Evolutionary conservation across 805 yeast genomes (phyloP).

Genomic region (Saccharomycopsis sp.): DNA sequence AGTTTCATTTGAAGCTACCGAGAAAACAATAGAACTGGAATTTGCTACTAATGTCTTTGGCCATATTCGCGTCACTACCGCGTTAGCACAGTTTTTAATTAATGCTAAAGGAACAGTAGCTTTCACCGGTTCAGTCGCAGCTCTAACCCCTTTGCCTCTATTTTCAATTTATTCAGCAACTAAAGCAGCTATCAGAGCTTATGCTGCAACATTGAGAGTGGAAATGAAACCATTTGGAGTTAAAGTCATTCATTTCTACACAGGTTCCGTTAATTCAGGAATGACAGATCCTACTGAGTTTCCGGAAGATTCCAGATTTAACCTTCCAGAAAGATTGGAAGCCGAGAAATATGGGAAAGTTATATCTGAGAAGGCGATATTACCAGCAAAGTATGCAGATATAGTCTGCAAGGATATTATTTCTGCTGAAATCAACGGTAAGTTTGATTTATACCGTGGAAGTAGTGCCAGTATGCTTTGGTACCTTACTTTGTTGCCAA

Average conservation of each 20-base stretch:
- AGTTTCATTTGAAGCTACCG: slow-evolving; percentile 30
- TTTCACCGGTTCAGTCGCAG: slow-evolving; percentile 34
- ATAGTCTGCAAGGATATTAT: no score
- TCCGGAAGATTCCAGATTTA: slow-evolving; percentile 52
- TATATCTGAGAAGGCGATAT: not conserved
- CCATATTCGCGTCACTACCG: slow-evolving; percentile 31
- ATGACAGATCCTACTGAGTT: slow-evolving; percentile 56
- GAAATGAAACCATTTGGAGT: slow-evolving; percentile 36
- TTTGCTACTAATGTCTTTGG: slow-evolving; percentile 35
- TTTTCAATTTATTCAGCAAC: slow-evolving; percentile 30
- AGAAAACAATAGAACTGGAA: slow-evolving; percentile 22
- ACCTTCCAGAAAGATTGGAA: slow-evolving; percentile 51
- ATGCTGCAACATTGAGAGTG: slow-evolving; percentile 30
- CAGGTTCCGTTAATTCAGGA: slow-evolving; percentile 45
- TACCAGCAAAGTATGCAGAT: no score
- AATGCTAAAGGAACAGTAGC: slow-evolving; percentile 31
- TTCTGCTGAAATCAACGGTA: no score
- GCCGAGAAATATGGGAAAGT: slow-evolving; percentile 43
- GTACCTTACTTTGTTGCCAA: not conserved
- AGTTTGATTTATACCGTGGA: not conserved
- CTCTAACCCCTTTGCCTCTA: slow-evolving; percentile 31
- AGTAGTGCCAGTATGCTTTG: not conserved
- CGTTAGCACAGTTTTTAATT: slow-evolving; percentile 29
- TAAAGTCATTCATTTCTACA: slow-evolving; percentile 32
- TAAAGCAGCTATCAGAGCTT: slow-evolving; percentile 34